Evolutionary conservation across 176 grass and related monocot species (phyloP), one percentile per base, ranked within the genome.

Genomic region (Poa pratensis): DNA sequence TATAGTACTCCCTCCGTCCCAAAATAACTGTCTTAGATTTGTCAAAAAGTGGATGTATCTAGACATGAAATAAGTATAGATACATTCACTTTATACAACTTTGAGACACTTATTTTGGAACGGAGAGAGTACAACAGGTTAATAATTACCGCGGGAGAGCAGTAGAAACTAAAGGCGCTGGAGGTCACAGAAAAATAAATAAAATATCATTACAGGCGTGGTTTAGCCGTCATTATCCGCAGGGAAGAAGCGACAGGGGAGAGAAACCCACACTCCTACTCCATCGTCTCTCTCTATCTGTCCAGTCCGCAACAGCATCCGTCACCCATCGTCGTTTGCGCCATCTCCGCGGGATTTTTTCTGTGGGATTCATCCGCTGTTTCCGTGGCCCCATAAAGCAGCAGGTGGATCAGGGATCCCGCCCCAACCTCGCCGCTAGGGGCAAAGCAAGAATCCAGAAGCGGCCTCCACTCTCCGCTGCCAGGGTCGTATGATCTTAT

Each of bases 241-340:
- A 67, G 63, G 63, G 28, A 67, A 32, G 63, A 67, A 67, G 19
- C 63, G 63, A 67, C 28, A 67, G 63, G 28, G 63, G 28, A 63
- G 60, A 67, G 63, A 67, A 67, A 35, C 63, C 63, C 63, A 27
- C 28, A 15, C 63, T 67, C 28, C 63, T 16, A 67, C 63, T 67
- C 63, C 63, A 67, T 16, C 30, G 30, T 32, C 34, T 35, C 63
- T 67, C 7, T 62, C 59, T 24, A 27, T 66, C 27, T 30, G 26
- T 64, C 24, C 59, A 63, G 60, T 63, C 60, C 24, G 60, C 60
- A 24, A 67, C 63, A 67, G 28, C 63, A 67, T 67, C 63, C 61
- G 63, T 67, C 63, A 67, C 63, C 63, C 63, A 67, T 67, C 63
- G 63, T 67, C 63, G 63, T 67, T 67, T 67, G 28, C 62, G 26